Base-by-base conservation (phyloP, 192 early-diverging fungal species). In the Rhizophagus sp. region DNA sequence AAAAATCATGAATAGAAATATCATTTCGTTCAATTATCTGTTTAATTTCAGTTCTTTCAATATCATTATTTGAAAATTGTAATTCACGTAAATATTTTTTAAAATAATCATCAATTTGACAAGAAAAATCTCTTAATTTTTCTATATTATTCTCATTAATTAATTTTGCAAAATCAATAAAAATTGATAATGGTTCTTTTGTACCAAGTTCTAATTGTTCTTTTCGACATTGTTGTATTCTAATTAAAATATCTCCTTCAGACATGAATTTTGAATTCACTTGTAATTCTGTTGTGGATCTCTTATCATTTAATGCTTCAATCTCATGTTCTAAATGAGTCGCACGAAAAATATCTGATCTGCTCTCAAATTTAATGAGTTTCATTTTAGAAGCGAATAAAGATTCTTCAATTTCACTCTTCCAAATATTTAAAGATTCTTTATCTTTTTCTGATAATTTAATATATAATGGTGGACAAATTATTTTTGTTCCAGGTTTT, bases 1-100 rank as follows among this genome's bases (percentile, higher is more conserved):
- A 71, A 71, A 71, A 41, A 71, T 71, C 69, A 71, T 71, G 69
- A 11, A 71, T 44, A 10, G 69, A 71, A 22, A 71, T 71, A 71
- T 71, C 69, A 41, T 71, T 71, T 36, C n/a, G 24, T 41, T 71
- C 69, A 71, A 71, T 44, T n/a, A 36, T 10, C 7, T n/a, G 27
- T 44, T 41, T 71, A 7, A 41, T 17, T 15, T 41, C 24, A 7
- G 27, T 4, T 22, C 22, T 12, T 12, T 30, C 39, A n/a, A 41
- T 39, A 33, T 71, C 6, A 4, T 71, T 5, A 22, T 57, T 57
- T 7, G 39, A 1, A 41, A n/a, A 3, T 41, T 30, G 39, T 11
- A 71, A 27, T 10, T 33, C 69, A 12, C 7, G 36, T n/a, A 71
- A 71, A 71, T 71, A 27, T 3, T 33, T n/a, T 41, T 71, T 71